Base-by-base conservation (phyloP, 345 rosid genomes). In the Adansonia digitata region DNA sequence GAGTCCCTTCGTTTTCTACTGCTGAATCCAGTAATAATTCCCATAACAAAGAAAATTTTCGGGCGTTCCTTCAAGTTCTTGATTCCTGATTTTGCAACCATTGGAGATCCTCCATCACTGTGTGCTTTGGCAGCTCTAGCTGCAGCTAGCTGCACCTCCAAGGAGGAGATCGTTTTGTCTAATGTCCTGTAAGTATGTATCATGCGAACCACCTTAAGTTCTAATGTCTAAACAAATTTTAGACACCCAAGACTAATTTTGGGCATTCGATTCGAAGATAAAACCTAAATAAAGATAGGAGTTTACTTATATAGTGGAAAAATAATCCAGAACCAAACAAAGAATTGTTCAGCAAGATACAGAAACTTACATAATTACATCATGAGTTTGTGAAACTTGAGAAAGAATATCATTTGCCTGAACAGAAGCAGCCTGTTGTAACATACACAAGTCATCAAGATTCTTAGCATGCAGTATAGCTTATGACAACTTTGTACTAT, bases 371-470 rank as follows among this genome's bases (percentile, higher is more conserved):
- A 85, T 77, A 86, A 93, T 91, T 64, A 91, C 90, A 80, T 91
- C 88, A 82, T 85, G 97, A 76, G 98, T 90, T 84, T 91, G 96
- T n/a, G 94, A 85, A 78, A 95, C 97, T 82, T 83, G 94, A 76
- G 96, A 95, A 77, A 89, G 83, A 80, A 93, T 91, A 79, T 95
- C 96, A 53, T 87, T 86, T 43, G 85, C 83, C 85, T 77, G 83
- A 34, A 77, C 74, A 70, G 78, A 88, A 77, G 78, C 78, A 78
- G 80, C 91, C 96, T 86, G 77, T 57, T 69, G 81, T 37, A 75
- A 17, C 13, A 74, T 17, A 75, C 72, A 74, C 40, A 52, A 75
- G 80, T 51, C 55, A 40, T 69, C 60, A 77, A 72, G 71, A 74
- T 46, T 52, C 22, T 52, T 64, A 27, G 53, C 45, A 43, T n/a